Conservation (phyloP, 2,329 filamentous ascomycete genomes). For the Endoconidiophora laricicola region DNA sequence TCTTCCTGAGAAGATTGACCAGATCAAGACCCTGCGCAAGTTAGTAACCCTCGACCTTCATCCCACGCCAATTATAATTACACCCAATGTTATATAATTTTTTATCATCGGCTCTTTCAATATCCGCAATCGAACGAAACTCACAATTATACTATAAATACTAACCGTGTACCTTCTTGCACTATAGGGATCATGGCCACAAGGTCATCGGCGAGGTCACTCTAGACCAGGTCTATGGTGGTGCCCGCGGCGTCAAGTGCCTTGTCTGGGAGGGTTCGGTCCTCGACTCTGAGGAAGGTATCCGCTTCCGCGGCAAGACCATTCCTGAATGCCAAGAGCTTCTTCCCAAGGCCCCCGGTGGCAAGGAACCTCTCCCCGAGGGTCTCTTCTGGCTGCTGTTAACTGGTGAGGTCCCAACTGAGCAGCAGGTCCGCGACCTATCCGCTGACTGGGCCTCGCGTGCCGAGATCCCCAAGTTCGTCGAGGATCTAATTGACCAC, state of each 20-base stretch:
- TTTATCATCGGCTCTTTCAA: background rate
- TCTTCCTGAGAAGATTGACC: constrained; percentile 90
- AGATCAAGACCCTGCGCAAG: constrained; percentile 98
- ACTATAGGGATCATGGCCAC: constrained; percentile 67
- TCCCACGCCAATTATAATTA: constrained; percentile 3
- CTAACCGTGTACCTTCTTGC: constrained; percentile 13
- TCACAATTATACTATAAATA: constrained; percentile 6
- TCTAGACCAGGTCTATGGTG: constrained; percentile 97
- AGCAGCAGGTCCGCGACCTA: constrained; percentile 96
- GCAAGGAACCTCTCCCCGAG: constrained; percentile 93
- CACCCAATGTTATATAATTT: background rate
- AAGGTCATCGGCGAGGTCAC: constrained; percentile 97
- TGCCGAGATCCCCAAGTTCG: constrained; percentile 90
- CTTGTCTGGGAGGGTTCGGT: constrained; percentile 99
- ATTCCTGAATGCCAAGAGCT: constrained; percentile 98
- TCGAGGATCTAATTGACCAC: constrained; percentile 99
- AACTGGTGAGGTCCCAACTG: constrained; percentile 90
- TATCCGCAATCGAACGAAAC: background rate
- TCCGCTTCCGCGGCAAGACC: constrained; percentile 97
- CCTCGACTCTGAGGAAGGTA: constrained; percentile 95
- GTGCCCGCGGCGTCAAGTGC: constrained; percentile 96
- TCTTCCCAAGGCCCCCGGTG: constrained; percentile 91
- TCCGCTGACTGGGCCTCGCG: constrained; percentile 98
- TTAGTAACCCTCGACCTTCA: constrained; percentile 30
- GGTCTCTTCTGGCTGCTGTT: constrained; percentile 99